Percentiles rank a stretch among this genome's conserved stretches.
Conservation (phyloP, 1,139 yeast species). For the Hemisphaericaspora xylanilytica region DNA sequence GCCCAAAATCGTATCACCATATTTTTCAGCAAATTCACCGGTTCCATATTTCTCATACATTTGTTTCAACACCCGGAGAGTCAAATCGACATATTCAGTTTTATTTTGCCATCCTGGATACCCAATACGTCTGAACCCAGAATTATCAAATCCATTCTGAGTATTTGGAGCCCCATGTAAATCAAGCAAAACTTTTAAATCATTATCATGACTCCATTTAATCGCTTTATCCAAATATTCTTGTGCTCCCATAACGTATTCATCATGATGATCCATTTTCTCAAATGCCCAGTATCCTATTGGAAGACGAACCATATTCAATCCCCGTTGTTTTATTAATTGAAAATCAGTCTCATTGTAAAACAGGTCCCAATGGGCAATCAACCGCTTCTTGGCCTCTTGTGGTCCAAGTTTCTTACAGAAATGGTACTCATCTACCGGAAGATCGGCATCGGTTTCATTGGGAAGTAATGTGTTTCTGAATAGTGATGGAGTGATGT, state of each 20-base stretch:
- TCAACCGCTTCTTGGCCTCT: conserved; percentile 40
- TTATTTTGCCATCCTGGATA: conserved; percentile 51
- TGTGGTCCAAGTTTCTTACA: conserved; percentile 46
- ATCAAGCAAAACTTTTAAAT: conserved; percentile 59
- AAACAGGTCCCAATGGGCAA: conserved; percentile 55
- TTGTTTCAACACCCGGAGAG: conserved; percentile 42
- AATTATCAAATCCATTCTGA: conserved; percentile 71
- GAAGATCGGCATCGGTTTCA: conserved; percentile 32
- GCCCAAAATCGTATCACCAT: conserved; percentile 53
- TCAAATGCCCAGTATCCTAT: conserved; percentile 70
- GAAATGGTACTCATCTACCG: conserved; percentile 60
- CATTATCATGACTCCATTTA: conserved; percentile 51
- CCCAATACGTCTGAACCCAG: conserved; percentile 51
- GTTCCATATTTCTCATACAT: conserved; percentile 47
- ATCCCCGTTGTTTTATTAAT: conserved; percentile 46
- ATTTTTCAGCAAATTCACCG: conserved; percentile 26
- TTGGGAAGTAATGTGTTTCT: conserved; percentile 26
- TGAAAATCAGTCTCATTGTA: conserved; percentile 54
- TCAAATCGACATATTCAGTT: conserved; percentile 39
- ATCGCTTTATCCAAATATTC: conserved; percentile 53
- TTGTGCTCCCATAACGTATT: conserved; percentile 58
- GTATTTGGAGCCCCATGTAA: conserved; percentile 68
- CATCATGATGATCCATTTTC: conserved; percentile 42
- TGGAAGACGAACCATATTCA: conserved; percentile 63
- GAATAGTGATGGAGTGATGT: conserved; percentile 60